These are phyloP conservation scores for Phytophthora sp. DNA, from an alignment of 352 stramenopile genomes.

Conservation along the genomic window DNA sequence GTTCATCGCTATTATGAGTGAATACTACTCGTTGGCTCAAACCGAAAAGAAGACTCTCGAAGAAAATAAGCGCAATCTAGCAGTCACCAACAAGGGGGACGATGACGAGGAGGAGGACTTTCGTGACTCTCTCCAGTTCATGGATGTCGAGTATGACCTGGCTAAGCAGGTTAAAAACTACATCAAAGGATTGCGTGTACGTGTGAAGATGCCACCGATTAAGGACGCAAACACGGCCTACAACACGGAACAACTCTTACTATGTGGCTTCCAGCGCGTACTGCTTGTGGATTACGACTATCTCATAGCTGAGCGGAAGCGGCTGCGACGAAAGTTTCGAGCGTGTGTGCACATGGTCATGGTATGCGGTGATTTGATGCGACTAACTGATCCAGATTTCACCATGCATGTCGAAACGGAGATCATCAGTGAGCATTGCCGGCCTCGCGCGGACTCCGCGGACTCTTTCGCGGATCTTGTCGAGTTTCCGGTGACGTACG, in stretches of 20 bases:
- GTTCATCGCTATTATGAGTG: constrained; percentile 88
- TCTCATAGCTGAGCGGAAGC: constrained; percentile 68
- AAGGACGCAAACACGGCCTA: constrained; percentile 42
- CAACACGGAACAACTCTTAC: constrained; percentile 54
- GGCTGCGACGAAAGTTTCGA: constrained; percentile 66
- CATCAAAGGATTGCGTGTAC: constrained; percentile 56
- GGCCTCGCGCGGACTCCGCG: constrained; percentile 47
- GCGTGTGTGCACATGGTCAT: constrained; percentile 62
- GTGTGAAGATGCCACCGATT: constrained; percentile 58
- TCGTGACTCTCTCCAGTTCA: constrained; percentile 60
- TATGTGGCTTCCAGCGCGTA: constrained; percentile 70
- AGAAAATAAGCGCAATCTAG: constrained; percentile 51
- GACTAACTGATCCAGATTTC: constrained; percentile 60
- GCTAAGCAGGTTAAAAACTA: constrained; percentile 75
- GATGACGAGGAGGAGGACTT: constrained; percentile 46
- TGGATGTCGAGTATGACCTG: constrained; percentile 80
- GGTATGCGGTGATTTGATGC: constrained; percentile 54
- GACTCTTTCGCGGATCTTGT: constrained; percentile 54
- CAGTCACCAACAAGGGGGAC: constrained; percentile 18
- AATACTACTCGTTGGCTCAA: constrained; percentile 81
- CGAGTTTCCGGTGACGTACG: constrained; percentile 72
- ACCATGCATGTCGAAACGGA: constrained; percentile 40
- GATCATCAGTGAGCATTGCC: constrained; percentile 16
- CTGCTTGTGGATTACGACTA: constrained; percentile 80
- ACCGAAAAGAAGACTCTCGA: constrained; percentile 70